Conservation (phyloP, 148 eudicot species). For the Camellia granthamiana region DNA sequence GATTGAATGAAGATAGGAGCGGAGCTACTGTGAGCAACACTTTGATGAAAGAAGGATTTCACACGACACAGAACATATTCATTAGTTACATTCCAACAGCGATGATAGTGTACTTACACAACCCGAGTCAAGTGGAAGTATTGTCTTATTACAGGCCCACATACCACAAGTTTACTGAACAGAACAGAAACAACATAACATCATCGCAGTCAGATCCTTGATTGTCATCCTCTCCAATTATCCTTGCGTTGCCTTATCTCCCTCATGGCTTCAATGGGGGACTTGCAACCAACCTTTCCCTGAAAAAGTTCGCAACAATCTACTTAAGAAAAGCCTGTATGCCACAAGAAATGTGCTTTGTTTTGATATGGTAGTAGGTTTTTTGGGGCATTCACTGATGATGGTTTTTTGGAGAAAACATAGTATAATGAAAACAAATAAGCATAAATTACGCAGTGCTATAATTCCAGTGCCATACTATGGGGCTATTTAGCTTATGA, state of each 20-base stretch:
- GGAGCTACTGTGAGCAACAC: not conserved
- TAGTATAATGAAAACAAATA: not conserved
- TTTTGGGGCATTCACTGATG: not conserved
- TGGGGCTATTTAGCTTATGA: too few relatives aligned
- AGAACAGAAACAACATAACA: not conserved
- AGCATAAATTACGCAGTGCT: not conserved
- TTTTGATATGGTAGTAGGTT: not conserved
- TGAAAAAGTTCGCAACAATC: conserved; percentile 21
- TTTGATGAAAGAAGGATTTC: not conserved
- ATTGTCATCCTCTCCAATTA: conserved; percentile 69
- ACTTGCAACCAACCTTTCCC: conserved; percentile 58
- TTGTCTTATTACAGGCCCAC: not conserved
- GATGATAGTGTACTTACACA: not conserved
- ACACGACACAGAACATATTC: not conserved
- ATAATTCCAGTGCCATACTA: not conserved
- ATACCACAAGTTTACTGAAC: not conserved
- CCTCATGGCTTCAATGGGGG: conserved; percentile 66
- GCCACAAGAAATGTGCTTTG: not conserved
- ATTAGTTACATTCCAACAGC: not conserved
- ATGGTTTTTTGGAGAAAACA: not conserved
- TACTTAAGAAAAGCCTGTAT: not conserved
- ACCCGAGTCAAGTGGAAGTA: not conserved
- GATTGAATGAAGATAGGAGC: too few relatives aligned
- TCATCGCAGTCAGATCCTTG: not conserved
- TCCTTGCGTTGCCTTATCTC: conserved; percentile 82